These are phyloP conservation scores for Exidia glandulosa DNA, from an alignment of 768 basidiomycete species.

Conservation along the genomic window DNA sequence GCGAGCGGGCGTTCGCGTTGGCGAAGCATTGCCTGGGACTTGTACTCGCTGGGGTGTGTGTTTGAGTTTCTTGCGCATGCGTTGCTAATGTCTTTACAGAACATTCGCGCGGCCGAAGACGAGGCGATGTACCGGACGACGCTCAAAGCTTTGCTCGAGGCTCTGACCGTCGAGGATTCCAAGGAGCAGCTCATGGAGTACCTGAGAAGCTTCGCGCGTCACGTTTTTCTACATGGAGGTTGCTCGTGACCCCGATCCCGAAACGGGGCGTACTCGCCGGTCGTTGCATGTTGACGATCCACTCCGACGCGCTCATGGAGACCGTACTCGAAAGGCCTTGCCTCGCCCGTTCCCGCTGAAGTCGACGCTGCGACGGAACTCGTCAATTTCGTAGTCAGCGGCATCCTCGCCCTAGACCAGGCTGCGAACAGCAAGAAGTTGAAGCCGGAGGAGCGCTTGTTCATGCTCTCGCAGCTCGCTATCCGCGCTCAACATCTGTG, in stretches of 20 bases:
- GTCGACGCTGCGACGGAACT: constrained; percentile 48
- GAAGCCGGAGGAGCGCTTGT: constrained; percentile 40
- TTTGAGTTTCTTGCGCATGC: not conserved
- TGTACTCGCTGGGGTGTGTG: constrained; percentile 61
- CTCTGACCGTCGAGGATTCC: constrained; percentile 57
- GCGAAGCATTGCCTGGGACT: constrained; percentile 62
- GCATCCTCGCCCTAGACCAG: constrained; percentile 41
- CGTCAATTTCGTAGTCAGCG: constrained; percentile 50
- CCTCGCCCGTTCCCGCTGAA: constrained; percentile 53
- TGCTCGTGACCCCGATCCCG: constrained; percentile 23
- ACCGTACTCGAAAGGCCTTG: constrained; percentile 66
- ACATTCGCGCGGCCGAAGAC: constrained; percentile 57
- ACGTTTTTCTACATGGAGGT: constrained; percentile 71
- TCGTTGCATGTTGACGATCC: not conserved
- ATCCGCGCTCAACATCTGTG: constrained; percentile 78
- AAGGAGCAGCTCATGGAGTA: constrained; percentile 59
- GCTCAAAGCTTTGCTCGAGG: constrained; percentile 71
- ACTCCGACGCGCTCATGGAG: constrained; percentile 33
- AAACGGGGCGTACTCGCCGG: not conserved
- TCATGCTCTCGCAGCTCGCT: constrained; percentile 71
- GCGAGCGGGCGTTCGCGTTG: constrained; percentile 26
- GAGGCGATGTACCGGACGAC: constrained; percentile 61
- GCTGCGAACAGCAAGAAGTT: constrained; percentile 33
- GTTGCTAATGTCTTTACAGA: constrained; percentile 32
- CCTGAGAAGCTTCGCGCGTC: constrained; percentile 54